These are phyloP conservation scores for Elsinoe ampelina DNA, from an alignment of 2,329 filamentous ascomycete species.

Conservation along the genomic window DNA sequence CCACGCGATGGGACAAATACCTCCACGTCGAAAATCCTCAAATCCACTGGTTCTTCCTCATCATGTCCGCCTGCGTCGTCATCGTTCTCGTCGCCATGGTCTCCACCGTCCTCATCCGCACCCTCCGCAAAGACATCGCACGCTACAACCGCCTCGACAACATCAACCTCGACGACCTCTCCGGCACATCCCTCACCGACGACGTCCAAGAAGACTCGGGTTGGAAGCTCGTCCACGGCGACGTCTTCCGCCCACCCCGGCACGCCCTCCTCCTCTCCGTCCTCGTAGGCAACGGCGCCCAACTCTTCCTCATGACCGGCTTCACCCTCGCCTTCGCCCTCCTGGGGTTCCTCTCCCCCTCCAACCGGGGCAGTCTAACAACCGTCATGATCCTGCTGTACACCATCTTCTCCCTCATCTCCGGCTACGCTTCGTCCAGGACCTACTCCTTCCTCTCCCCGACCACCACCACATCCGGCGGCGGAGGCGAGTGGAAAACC, in stretches of 20 bases:
- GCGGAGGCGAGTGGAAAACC: slow-evolving; percentile 83
- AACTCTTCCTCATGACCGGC: slow-evolving; percentile 96
- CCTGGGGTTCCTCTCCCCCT: slow-evolving; percentile 88
- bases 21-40: slow-evolving; percentile 94
- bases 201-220: slow-evolving; percentile 95
- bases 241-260: slow-evolving; percentile 85
- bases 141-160: slow-evolving; percentile 91
- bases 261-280: slow-evolving; percentile 77
- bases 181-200: slow-evolving; percentile 69
- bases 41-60: slow-evolving; percentile 98
- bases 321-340: slow-evolving; percentile 89
- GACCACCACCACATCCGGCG: too few species aligned
- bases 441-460: slow-evolving; percentile 83
- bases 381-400: slow-evolving; percentile 92
- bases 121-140: slow-evolving; percentile 88
- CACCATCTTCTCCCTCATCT: slow-evolving; percentile 83
- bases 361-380: slow-evolving; percentile 85
- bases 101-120: slow-evolving; percentile 79
- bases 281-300: slow-evolving; percentile 83
- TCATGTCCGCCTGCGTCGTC: slow-evolving; percentile 93
- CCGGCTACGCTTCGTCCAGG: slow-evolving; percentile 79
- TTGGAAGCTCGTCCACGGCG: slow-evolving; percentile 96
- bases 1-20: slow-evolving; percentile 98
- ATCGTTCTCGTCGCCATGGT: slow-evolving; percentile 86
- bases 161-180: slow-evolving; percentile 81